Base-by-base conservation (phyloP, 2,329 filamentous ascomycete genomes). In the Paracamarosporium sp. region DNA sequence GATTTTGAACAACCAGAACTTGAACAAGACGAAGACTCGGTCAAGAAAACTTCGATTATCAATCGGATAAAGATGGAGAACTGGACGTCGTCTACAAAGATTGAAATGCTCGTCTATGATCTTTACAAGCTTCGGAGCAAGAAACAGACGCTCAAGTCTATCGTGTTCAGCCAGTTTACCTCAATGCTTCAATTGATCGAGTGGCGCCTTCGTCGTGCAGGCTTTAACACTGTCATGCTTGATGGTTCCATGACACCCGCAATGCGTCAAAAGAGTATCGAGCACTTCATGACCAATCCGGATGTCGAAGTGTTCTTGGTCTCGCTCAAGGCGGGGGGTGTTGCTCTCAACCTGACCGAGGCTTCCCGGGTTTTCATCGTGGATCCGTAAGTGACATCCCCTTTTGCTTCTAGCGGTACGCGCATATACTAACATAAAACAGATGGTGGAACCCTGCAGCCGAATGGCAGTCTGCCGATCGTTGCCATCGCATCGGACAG, bases 391-490 rank as follows among this genome's bases (percentile, higher is more conserved):
- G 90, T 89, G 41, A 40, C 38, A 30, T 40, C 13, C 28, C 15
- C 51, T 22, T 25, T 55, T 28, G 47, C 6, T 9, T 40, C 15
- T 28, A 24, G 33, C 30, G n/a, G n/a, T n/a, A n/a, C 36, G 36
- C 8, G 40, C 35, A 17, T 22, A 17, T n/a, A 45, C 76, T 76
- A 65, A 80, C 51, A 17, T 25, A 13, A 30, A 60, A 33, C 65
- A 93, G 90, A 66, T 98, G 95, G 95, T 99, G 95, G 95, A 98
- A 98, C 67, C 95, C 95, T n/a, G 93, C 93, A n/a, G 94, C 94
- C 0, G 95, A 99, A 79, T 99, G 95, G 95, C 95, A 99, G 79
- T 95, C 91, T 60, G 95, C 95, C 2, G 95, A 99, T 62, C 80
- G 81, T 47, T 83, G 81, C 65, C 95, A 98, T 78, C 93, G 95